These are phyloP conservation scores for Amphibolis antarctica DNA, from an alignment of 106 monocot genomes.

Conservation along the genomic window DNA sequence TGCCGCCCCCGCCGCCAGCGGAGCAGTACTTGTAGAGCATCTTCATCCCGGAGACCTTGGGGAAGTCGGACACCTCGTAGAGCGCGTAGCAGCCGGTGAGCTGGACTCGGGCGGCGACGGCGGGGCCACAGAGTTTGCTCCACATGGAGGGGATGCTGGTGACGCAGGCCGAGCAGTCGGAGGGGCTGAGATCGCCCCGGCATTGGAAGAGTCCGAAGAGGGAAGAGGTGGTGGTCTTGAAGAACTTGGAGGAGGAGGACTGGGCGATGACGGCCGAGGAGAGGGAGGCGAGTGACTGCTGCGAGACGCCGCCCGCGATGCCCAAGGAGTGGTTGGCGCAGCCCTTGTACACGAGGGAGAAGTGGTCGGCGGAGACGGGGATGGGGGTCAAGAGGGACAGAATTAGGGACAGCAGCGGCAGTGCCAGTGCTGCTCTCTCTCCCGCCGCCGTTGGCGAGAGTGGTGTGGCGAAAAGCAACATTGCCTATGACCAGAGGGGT, in stretches of 20 bases:
- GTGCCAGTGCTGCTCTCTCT: not conserved
- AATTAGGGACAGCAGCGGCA: conserved; percentile 5
- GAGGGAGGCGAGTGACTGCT: conserved; percentile 44
- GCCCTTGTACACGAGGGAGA: conserved; percentile 78
- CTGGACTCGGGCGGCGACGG: conserved; percentile 80
- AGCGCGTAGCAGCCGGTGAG: conserved; percentile 78
- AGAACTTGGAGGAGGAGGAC: conserved; percentile 56
- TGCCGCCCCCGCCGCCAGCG: conserved; percentile 8
- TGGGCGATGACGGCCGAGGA: conserved; percentile 45
- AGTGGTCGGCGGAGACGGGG: conserved; percentile 26
- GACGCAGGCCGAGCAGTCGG: conserved; percentile 77
- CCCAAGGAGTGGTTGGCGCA: conserved; percentile 55
- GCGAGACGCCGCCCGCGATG: conserved; percentile 14
- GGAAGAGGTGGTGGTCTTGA: conserved; percentile 57
- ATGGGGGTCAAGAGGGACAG: conserved; percentile 1
- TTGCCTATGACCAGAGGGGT: too few relatives aligned
- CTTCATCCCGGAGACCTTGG: conserved; percentile 65
- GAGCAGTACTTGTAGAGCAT: conserved; percentile 17
- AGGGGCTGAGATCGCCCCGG: conserved; percentile 64
- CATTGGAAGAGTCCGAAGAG: conserved; percentile 88
- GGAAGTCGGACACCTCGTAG: conserved; percentile 66
- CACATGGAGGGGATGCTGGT: conserved; percentile 40
- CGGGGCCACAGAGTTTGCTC: conserved; percentile 42
- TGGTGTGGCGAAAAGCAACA: too few relatives aligned
- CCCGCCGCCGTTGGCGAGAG: not conserved